Base-by-base conservation (phyloP, 495 filamentous ascomycete species). In the Recurvomyces mirabilis region DNA sequence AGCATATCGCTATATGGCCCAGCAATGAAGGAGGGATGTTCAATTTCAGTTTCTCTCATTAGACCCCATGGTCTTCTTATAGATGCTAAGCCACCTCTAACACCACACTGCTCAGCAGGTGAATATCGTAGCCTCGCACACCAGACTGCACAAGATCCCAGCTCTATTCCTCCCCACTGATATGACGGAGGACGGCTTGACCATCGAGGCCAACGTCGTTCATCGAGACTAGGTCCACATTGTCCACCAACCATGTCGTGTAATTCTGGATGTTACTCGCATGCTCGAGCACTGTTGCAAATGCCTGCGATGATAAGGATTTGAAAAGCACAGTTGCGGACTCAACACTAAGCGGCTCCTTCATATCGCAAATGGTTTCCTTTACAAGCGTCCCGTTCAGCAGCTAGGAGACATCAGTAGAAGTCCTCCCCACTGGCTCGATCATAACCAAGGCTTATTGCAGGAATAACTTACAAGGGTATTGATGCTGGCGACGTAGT, bases 351-450 rank as follows among this genome's bases (percentile, higher is more conserved):
- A 49, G 22, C 32, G 47, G 47, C 32, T 23, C 14, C 10, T 9
- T 43, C n/a, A 49, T 1, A n/a, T 36, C 19, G 31, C 48, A 51
- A 21, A 51, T 25, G n/a, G 41, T 46, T 11, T 21, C 12, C 26
- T 39, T 20, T 3, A 51, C 48, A 5, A 51, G 28, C 24, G 29
- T 25, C n/a, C 48, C 48, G 31, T 51, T 51, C 12, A 46, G 24
- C 11, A 30, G 17, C 39, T 42, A 32, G 9, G 1, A 19, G 3
- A n/a, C 4, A 12, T n/a, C 20, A 12, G 39, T 32, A 5, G 32
- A n/a, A n/a, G n/a, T n/a, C n/a, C n/a, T n/a, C n/a, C n/a, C n/a
- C n/a, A n/a, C n/a, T n/a, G n/a, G n/a, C n/a, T n/a, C n/a, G n/a
- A 24, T 24, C 36, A 23, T 10, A 24, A 5, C 10, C 5, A 24